Base-by-base conservation (phyloP, 2,329 filamentous ascomycete genomes). In the Clonostachys solani region DNA sequence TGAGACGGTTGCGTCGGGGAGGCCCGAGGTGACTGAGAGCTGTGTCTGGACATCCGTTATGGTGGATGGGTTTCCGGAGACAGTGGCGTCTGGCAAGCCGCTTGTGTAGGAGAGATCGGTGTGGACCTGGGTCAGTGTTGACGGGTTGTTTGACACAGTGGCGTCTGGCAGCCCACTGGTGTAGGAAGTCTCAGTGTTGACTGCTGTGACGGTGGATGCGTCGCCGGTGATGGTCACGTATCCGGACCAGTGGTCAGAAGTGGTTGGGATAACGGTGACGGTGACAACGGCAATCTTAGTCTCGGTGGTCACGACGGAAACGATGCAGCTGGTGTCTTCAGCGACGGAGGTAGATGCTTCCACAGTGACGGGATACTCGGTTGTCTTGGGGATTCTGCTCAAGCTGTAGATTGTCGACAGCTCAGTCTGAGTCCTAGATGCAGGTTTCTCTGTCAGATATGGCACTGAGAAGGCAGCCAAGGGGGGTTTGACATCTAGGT, bases 381-480 rank as follows among this genome's bases (percentile, higher is more conserved):
- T 41, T n/a, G 47, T 45, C 12, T 34, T 43, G 40, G 52, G 46
- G 12, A 51, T 46, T 15, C 47, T 56, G 33, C 50, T 55, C 47
- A 62, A 47, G 44, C 55, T 61, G 51, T 66, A 68, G 45, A 66
- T 56, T 40, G 65, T 67, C 18, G 57, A 57, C 40, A 62, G 49
- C 17, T 56, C 54, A 17, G 65, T 67, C 43, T 61, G 57, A 8
- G 65, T 68, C 37, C 65, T 67, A 15, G 8, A 23, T 17, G 10
- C 10, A 18, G 18, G 19, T 15, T 47, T 60, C 42, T 57, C 49
- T 45, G 19, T 44, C 8, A 47, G 42, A 38, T 12, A n/a, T 38
- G 15, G 15, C 12, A 15, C 36, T 38, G 4, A 38, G 36, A 38
- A 38, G 36, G 15, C 10, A n/a, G 23, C 23, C 3, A 29, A 5